Base-by-base conservation (phyloP, 2,329 filamentous ascomycete species). In the Colletotrichum tanaceti region DNA sequence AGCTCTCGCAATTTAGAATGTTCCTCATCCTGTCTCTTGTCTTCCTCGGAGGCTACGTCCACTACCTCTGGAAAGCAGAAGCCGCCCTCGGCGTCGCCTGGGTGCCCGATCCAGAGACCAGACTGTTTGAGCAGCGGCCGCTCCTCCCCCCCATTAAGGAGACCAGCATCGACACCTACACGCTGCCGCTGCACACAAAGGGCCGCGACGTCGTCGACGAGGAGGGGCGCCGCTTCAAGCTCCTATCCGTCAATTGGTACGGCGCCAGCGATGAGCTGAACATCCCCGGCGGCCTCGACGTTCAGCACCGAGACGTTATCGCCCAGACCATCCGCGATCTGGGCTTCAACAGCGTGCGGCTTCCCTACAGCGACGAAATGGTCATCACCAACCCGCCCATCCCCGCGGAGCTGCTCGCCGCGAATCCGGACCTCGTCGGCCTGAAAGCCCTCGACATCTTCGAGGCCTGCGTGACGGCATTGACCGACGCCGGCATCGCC, bases 191-290 rank as follows among this genome's bases (percentile, higher is more conserved):
- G 49, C 84, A 82, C 58, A 89, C 90, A 1, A 77, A 78, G 35
- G 89, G 90, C 6, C 84, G 89, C 50, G 75, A 90, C 71, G 83
- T 92, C 35, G 82, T 91, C 61, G 89, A 91, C 77, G 78, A 82
- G 10, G 74, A 79, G 1, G 86, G 85, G 46, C 81, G 83, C 38
- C 84, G 88, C 38, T 87, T 89, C 77, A 90, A 89, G 79, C 81
- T 92, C 9, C 79, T 86, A 20, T 89, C 87, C 22, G 82, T 91
- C 74, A 92, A 92, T 78, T 92, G 90, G 90, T 92, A 92, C 75
- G 90, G 90, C 41, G 89, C 86, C 3, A 90, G 88, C 74, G 90
- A 92, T 73, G 85, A 90, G 79, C 81, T 87, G 63, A 91, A 89
- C 73, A 84, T 91, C 13, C 84, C 87, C 0, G 87, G 88, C 43